Evolutionary conservation across 768 basidiomycete species (phyloP), one percentile per base, ranked within the genome.

Genomic region (Leccinum truebloodii): DNA sequence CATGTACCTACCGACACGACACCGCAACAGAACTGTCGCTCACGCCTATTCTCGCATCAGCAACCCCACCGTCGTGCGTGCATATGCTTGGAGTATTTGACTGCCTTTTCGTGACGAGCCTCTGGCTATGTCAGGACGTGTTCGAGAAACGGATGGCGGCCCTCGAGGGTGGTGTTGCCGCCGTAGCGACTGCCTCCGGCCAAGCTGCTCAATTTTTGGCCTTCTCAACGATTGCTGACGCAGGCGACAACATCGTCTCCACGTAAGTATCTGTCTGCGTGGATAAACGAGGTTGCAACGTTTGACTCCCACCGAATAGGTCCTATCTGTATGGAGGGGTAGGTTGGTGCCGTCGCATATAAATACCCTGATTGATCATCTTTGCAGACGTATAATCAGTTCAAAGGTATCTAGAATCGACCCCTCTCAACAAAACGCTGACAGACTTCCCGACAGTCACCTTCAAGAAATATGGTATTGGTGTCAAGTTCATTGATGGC

Each of bases 141-240:
- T 91, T 94, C 64, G 92, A 93, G 72, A 81, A 86, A 58, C 85
- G 91, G 7, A 86, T 92, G 28, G 86, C 89, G 4, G 88, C 88
- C 0, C 79, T 93, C n/a, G 92, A 94, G 71, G 88, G 89, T 12
- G 92, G 92, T 26, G 78, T 77, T 2, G 90, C 89, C 1, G 91
- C 91, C 6, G 80, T 93, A 3, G 90, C 90, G 3, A 80, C 86
- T 0, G 76, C 89, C 4, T 88, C 87, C 57, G 92, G 91, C 0
- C 90, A 91, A 69, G 78, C 88, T 7, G 92, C 90, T 0, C 90
- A 92, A 66, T 89, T 92, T 73, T 76, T 91, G 71, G 80, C 90
- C 2, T 83, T 92, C 61, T 71, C 81, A 1, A 80, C 85, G 30
- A 71, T 90, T 46, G 85, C 87, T 2, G 74, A 79, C 2, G 70